Evolutionary conservation across 768 basidiomycete genomes (phyloP), one percentile per base, ranked within the genome.

Genomic region (Suillus placidus): DNA sequence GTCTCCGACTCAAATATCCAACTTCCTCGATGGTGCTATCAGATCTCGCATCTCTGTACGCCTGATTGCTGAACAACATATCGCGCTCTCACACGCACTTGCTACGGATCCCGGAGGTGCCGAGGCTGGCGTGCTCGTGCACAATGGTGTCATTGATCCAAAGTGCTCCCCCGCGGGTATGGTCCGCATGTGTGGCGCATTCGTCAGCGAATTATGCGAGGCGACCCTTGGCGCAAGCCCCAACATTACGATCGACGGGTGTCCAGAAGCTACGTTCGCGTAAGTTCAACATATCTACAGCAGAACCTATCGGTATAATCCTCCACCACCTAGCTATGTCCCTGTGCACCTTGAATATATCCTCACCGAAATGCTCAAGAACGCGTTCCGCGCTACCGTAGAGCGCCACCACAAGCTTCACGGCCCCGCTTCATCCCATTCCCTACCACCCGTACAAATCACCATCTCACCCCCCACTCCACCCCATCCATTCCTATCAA

Each of bases 341-440:
- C 93, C 95, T 4, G 91, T 94, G 1, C 95, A 96, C 74, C 83
- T 96, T 42, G 94, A 96, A 75, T 96, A 95, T 74, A 92, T 95
- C 70, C 79, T 95, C 62, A 96, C 94, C 2, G 94, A 96, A 75
- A 86, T 96, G 47, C 83, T 96, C 47, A 96, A 96, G 78, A 96
- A 96, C 73, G 86, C 94, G 0, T 96, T 94, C 78, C 89, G 94
- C 38, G 94, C 94, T 9, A 94, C 92, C 2, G 88, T 94, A 32
- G 94, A 96, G 72, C 85, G 87, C 64, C 87, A 94, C 64, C 76
- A 79, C 64, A 84, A 82, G 60, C 76, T 75, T 16, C 69, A 80
- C 52, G 80, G 79, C 60, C 68, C 71, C 38, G 70, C 79, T 12
- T 74, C 80, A 30, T 61, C 80, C 6, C 61, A 70, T 52, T 45